Conservation (phyloP, 306 rosid species). For the Malus fusca region DNA sequence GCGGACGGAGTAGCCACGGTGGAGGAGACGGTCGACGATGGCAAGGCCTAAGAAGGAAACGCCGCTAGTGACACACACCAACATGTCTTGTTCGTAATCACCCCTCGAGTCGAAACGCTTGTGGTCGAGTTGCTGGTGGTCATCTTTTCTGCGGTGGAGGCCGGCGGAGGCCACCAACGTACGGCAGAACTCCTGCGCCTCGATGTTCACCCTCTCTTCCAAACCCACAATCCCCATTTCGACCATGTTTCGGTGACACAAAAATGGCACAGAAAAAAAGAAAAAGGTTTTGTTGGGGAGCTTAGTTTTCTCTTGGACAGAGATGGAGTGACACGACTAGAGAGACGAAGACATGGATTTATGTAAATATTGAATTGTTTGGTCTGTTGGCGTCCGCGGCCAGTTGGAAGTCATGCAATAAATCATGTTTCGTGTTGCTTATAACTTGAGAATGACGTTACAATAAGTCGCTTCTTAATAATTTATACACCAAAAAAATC, state of each 20-base stretch:
- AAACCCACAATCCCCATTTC: constrained; percentile 52
- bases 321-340: no score
- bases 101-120: not conserved
- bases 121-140: constrained; percentile 21
- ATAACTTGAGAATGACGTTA: no score
- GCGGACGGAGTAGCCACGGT: constrained; percentile 68
- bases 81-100: constrained; percentile 20
- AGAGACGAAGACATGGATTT: no score
- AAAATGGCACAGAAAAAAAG: not conserved
- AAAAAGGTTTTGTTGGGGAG: not conserved
- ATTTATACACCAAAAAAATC: no score
- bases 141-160: constrained; percentile 37
- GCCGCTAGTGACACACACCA: constrained; percentile 81
- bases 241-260: not conserved
- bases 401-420: not conserved
- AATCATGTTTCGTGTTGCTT: no score
- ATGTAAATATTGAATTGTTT: no score
- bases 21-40: constrained; percentile 53
- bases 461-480: no score
- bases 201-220: constrained; percentile 34
- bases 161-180: constrained; percentile 33
- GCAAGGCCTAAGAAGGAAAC: constrained; percentile 73
- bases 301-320: not conserved
- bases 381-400: no score
- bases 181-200: constrained; percentile 45